Evolutionary conservation across 768 basidiomycete genomes (phyloP).

Genomic region (Leccinum aurantiacum): DNA sequence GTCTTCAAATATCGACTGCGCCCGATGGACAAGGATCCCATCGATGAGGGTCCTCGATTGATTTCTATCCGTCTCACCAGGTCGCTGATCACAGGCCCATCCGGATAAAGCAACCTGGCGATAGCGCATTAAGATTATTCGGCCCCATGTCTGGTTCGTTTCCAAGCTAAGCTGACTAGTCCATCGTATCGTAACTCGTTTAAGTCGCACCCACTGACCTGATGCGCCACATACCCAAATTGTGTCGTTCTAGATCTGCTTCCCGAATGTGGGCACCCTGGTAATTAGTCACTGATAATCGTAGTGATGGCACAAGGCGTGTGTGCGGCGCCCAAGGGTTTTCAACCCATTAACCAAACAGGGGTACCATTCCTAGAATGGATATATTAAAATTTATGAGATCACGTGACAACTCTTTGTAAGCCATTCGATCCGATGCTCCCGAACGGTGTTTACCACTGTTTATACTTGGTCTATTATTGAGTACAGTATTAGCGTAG

Average conservation of each 20-base stretch:
- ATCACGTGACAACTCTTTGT: slow-evolving; percentile 7
- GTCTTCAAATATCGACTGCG: slow-evolving; percentile 33
- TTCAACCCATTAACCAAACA: background rate
- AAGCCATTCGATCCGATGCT: background rate
- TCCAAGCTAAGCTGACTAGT: slow-evolving; percentile 1
- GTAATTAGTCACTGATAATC: slow-evolving; percentile 13
- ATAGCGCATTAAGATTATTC: slow-evolving; percentile 3
- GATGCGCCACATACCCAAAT: slow-evolving; percentile 8
- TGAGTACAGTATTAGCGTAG: background rate
- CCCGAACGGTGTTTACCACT: background rate
- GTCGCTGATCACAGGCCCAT: slow-evolving; percentile 4
- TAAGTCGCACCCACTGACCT: slow-evolving; percentile 12
- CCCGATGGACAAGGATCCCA: slow-evolving; percentile 25
- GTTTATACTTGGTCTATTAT: background rate
- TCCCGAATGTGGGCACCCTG: slow-evolving; percentile 1
- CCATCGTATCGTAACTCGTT: slow-evolving; percentile 4
- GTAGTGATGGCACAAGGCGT: slow-evolving; percentile 7
- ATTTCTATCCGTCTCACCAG: background rate
- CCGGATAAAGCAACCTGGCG: slow-evolving; percentile 15
- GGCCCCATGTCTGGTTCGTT: slow-evolving; percentile 9
- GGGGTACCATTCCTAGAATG: slow-evolving; percentile 5
- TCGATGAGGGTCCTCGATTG: slow-evolving; percentile 19
- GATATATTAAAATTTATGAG: background rate
- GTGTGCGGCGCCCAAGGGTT: slow-evolving; percentile 6
- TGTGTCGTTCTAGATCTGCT: slow-evolving; percentile 6